Conservation (phyloP, 2,329 filamentous ascomycete species). For the Cytospora paraplurivora region DNA sequence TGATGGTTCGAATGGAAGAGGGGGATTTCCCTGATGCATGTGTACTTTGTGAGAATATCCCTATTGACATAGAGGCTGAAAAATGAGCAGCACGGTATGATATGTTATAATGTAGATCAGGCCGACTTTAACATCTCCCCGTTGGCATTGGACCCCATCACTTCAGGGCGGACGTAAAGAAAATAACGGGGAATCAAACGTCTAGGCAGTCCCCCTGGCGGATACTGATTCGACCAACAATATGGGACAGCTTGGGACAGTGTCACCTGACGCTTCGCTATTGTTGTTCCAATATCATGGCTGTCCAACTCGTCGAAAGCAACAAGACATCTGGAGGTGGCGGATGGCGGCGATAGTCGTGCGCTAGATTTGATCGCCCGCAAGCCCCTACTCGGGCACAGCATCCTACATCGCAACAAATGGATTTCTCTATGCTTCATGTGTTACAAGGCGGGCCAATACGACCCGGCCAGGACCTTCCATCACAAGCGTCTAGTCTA, state of each 20-base stretch:
- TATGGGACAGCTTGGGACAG: not conserved
- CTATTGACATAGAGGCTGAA: not conserved
- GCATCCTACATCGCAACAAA: slow-evolving; percentile 7
- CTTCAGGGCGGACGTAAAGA: not conserved
- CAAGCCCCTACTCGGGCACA: not conserved
- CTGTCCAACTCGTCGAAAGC: not conserved
- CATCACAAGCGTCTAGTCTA: slow-evolving; percentile 11
- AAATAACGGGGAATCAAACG: not conserved
- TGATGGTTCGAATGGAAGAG: too few relatives aligned
- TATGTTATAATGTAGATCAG: not conserved
- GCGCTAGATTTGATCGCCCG: not conserved
- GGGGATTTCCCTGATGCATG: not conserved
- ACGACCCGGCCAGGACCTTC: not conserved
- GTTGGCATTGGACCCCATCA: not conserved
- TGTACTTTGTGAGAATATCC: not conserved
- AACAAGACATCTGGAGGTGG: not conserved
- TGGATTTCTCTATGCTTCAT: slow-evolving; percentile 29
- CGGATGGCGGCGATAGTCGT: not conserved
- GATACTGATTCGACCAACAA: not conserved
- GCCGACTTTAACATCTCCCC: not conserved
- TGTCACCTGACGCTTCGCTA: not conserved
- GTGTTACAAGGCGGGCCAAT: slow-evolving; percentile 30
- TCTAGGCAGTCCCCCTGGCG: not conserved
- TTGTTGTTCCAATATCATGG: not conserved
- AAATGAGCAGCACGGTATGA: not conserved